These are phyloP conservation scores for Phlebiopsis flavidoalba DNA, from an alignment of 768 basidiomycete genomes.

Conservation along the genomic window DNA sequence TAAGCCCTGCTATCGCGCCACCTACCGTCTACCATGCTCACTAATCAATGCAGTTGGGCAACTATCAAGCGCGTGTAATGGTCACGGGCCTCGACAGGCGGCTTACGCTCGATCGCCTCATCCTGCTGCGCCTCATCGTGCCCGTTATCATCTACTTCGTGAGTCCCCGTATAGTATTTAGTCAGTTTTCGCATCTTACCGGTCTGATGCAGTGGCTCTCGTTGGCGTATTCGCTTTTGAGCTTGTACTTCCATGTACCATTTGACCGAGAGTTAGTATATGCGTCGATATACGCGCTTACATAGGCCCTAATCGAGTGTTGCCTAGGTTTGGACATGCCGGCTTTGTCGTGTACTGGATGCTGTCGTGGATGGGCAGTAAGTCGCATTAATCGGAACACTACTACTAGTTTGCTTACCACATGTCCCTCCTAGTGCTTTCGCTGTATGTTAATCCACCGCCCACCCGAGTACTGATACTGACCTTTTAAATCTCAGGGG, in stretches of 20 bases:
- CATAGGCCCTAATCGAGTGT: not conserved
- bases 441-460: constrained; percentile 37
- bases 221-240: constrained; percentile 50
- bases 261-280: constrained; percentile 29
- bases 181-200: constrained; percentile 33
- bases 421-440: constrained; percentile 30
- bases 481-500: constrained; percentile 35
- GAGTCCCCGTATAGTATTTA: not conserved
- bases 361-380: constrained; percentile 48
- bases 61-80: constrained; percentile 27
- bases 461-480: not conserved
- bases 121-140: constrained; percentile 35
- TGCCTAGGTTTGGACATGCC: constrained; percentile 36
- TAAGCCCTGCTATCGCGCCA: not conserved
- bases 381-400: too few relatives aligned
- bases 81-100: constrained; percentile 35
- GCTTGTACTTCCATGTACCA: constrained; percentile 54
- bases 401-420: not conserved
- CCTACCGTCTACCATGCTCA: not conserved
- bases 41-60: constrained; percentile 12
- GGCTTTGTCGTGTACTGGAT: constrained; percentile 69
- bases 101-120: constrained; percentile 33
- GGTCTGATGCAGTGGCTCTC: constrained; percentile 31
- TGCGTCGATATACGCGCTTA: too few relatives aligned
- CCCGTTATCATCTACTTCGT: constrained; percentile 36